A percentile compares a stretch with the other conserved stretches of the same genome.
phyloP scores from a whole-genome alignment of 495 filamentous ascomycete species.

The Penicillium fimorum region DNA sequence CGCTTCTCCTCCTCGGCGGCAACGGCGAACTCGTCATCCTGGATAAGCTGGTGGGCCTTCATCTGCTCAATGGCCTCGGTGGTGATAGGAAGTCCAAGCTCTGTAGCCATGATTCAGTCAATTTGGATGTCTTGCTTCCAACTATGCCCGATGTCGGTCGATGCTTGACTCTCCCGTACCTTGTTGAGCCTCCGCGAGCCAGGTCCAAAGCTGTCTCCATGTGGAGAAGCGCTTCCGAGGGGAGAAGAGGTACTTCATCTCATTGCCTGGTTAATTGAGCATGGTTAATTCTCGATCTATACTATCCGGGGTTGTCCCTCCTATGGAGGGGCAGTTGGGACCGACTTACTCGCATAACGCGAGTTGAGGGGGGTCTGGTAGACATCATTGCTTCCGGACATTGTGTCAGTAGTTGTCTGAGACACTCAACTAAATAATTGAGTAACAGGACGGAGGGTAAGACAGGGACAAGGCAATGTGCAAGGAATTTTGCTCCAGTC shows the following conservation, averaged over 20 bases:
- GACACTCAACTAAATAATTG: slow-evolving; percentile 26
- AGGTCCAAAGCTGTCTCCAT: slow-evolving; percentile 81
- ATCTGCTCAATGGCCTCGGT: slow-evolving; percentile 74
- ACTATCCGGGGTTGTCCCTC: slow-evolving; percentile 13
- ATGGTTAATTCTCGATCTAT: slow-evolving; percentile 19
- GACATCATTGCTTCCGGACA: slow-evolving; percentile 61
- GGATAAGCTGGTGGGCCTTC: slow-evolving; percentile 66
- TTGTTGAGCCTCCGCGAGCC: slow-evolving; percentile 79
- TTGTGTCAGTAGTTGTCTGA: slow-evolving; percentile 33
- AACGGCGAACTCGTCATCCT: slow-evolving; percentile 75
- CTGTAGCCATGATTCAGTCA: slow-evolving; percentile 34
- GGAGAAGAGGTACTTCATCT: slow-evolving; percentile 63
- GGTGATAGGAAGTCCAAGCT: slow-evolving; percentile 57
- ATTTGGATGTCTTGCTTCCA: slow-evolving; percentile 19
- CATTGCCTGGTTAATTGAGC: slow-evolving; percentile 36
- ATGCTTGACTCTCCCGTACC: slow-evolving; percentile 39
- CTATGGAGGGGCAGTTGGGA: slow-evolving; percentile 11
- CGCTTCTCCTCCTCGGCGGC: slow-evolving; percentile 78
- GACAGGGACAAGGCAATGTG: slow-evolving; percentile 22
- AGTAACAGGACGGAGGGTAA: slow-evolving; percentile 19
- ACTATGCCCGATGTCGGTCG: slow-evolving; percentile 20
- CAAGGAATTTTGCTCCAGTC: slow-evolving; percentile 36
- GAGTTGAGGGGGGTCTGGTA: slow-evolving; percentile 73
- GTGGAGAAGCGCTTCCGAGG: slow-evolving; percentile 67
- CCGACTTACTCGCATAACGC: slow-evolving; percentile 65